These are phyloP conservation scores for Raddia distichophylla DNA, from an alignment of 176 grass and related monocot species.

Conservation along the genomic window DNA sequence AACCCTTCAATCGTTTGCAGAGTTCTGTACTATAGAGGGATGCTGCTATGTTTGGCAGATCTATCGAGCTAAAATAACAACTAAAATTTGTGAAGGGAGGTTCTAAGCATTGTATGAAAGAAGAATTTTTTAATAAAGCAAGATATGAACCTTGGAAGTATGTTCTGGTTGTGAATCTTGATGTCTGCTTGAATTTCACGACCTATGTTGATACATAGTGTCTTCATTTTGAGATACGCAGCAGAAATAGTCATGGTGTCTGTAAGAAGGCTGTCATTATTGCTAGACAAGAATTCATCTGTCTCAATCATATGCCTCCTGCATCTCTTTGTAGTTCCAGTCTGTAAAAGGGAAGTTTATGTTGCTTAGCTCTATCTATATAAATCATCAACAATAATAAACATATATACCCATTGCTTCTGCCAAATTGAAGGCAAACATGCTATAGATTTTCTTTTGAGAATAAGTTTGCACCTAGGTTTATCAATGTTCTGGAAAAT, in stretches of 20 bases:
- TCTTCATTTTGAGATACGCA: slow-evolving; percentile 97
- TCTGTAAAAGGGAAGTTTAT: slow-evolving; percentile 54
- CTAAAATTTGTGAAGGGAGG: slow-evolving; percentile 32
- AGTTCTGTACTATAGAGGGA: slow-evolving; percentile 85
- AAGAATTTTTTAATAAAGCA: slow-evolving; percentile 11
- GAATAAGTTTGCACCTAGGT: background rate
- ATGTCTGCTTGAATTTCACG: slow-evolving; percentile 95
- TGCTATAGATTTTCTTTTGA: background rate
- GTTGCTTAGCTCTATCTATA: slow-evolving; percentile 17
- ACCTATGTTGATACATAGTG: slow-evolving; percentile 79
- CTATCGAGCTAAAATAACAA: slow-evolving; percentile 70
- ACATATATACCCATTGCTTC: background rate
- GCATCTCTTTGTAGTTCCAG: slow-evolving; percentile 78
- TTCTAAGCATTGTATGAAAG: slow-evolving; percentile 15
- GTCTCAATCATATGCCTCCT: slow-evolving; percentile 96
- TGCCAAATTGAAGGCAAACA: slow-evolving; percentile 24
- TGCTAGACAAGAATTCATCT: slow-evolving; percentile 88
- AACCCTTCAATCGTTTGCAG: slow-evolving; percentile 76
- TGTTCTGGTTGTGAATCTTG: slow-evolving; percentile 91
- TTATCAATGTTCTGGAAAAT: background rate
- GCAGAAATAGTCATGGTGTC: slow-evolving; percentile 79
- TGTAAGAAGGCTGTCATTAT: slow-evolving; percentile 72
- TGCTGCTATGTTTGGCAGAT: slow-evolving; percentile 94
- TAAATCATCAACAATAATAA: background rate
- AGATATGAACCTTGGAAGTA: slow-evolving; percentile 82